Conservation (phyloP, 805 yeast species). For the Zygoascus ofunaensis region DNA sequence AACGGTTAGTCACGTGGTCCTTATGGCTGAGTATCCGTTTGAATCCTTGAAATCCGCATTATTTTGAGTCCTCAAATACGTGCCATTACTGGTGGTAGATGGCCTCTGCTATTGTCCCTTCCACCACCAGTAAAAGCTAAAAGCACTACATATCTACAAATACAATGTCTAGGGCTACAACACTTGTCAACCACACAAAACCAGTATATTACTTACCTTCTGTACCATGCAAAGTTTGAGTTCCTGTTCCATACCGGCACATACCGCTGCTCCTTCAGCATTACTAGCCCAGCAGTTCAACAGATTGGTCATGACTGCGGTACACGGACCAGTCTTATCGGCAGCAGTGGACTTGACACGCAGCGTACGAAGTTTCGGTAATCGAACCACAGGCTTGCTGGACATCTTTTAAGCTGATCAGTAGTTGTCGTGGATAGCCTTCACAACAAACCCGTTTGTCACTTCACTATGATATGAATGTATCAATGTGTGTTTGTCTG, state of each 20-base stretch:
- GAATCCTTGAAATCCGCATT: too few species aligned
- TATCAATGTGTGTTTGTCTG: too few species aligned
- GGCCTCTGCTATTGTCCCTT: too few species aligned
- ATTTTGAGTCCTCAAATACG: too few species aligned
- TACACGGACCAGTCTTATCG: constrained; percentile 39
- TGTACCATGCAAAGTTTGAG: constrained; percentile 64
- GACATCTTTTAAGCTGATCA: constrained; percentile 1
- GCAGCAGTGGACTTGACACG: constrained; percentile 4
- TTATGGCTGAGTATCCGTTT: neutral
- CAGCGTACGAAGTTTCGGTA: constrained; percentile 2
- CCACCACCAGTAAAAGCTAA: neutral
- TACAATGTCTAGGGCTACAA: too few species aligned
- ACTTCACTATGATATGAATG: too few species aligned
- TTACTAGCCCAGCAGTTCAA: constrained; percentile 95
- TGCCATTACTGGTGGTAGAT: too few species aligned
- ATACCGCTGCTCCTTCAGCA: constrained; percentile 68
- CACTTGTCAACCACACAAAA: too few species aligned
- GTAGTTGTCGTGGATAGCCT: too few species aligned
- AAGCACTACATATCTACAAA: too few species aligned
- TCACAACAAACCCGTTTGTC: too few species aligned
- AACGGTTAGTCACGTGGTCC: constrained; percentile 7
- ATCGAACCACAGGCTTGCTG: constrained; percentile 1
- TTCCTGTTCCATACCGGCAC: constrained; percentile 57
- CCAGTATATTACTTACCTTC: constrained; percentile 29
- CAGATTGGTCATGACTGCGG: constrained; percentile 73